Evolutionary conservation across 2,329 filamentous ascomycete genomes (phyloP).

Genomic region (Dothideomycetes sp.): DNA sequence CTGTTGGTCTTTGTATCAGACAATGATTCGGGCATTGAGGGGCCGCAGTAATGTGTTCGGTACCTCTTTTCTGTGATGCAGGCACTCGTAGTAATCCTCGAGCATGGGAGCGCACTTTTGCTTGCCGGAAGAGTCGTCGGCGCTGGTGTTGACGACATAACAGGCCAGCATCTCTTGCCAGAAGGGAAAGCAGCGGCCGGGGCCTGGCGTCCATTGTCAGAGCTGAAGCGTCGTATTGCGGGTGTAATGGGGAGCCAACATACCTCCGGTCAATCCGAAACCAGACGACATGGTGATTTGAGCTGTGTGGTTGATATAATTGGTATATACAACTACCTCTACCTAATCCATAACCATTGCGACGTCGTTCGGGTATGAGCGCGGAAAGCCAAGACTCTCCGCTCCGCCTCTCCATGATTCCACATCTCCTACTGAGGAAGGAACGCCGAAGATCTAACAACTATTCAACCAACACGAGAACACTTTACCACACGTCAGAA

Average conservation of each 20-base stretch:
- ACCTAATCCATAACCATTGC: no score
- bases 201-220: slow-evolving; percentile 37
- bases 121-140: slow-evolving; percentile 71
- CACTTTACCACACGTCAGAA: no score
- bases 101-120: slow-evolving; percentile 76
- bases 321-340: no score
- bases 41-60: slow-evolving; percentile 23
- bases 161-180: slow-evolving; percentile 99
- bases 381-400: no score
- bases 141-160: slow-evolving; percentile 86
- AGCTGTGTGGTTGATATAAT: no score
- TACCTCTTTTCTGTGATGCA: slow-evolving; percentile 99
- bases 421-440: no score
- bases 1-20: slow-evolving; percentile 37
- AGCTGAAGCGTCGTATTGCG: neutral
- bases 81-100: slow-evolving; percentile 97
- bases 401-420: no score
- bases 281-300: slow-evolving; percentile 63
- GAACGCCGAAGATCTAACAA: no score
- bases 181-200: slow-evolving; percentile 90
- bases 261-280: slow-evolving; percentile 73
- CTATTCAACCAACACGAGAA: no score
- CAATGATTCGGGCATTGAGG: neutral
- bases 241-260: slow-evolving; percentile 26
- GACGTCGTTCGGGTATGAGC: no score